Base-by-base conservation (phyloP, 2,329 filamentous ascomycete species). In the Trichoderma sp. region DNA sequence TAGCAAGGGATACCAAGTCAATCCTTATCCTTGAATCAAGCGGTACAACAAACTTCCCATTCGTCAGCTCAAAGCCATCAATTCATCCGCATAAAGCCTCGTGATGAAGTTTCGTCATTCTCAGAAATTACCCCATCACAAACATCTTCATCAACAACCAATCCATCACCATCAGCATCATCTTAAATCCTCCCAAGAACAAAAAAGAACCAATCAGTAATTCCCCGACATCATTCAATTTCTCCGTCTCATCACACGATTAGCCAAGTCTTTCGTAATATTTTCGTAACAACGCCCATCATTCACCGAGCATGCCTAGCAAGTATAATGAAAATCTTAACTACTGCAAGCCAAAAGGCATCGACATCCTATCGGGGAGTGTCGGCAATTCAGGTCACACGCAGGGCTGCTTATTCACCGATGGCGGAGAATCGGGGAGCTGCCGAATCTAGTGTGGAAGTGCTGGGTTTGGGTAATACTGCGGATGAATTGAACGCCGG, bases 381-480 rank as follows among this genome's bases (percentile, higher is more conserved):
- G 39, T 70, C 67, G 67, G 67, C 43, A 36, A 18, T 14, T 11
- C 7, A 21, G 21, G 15, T 12, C 24, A 57, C 34, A 39, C 36
- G 28, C 47, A 36, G 28, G 47, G 15, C 34, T 21, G 39, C 39
- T 43, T 43, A 43, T 24, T n/a, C 32, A 36, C 34, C 36, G 56
- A 51, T 28, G 53, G 18, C 67, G 67, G 67, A 62, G 67, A 70
- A 53, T 70, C 67, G 57, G 66, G 21, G 28, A 34, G 9, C 15
- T 24, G 21, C 57, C 66, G 66, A 39, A 47, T 51, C 39, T n/a
- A 51, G 9, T 43, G 63, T 14, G 11, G 11, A n/a, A 24, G 3
- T 28, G 36, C 24, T 68, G 12, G 51, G n/a, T 61, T 61, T 28
- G 36, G 64, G n/a, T 68, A 47, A 53, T 62, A 36, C 14, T n/a